Evolutionary conservation across 768 basidiomycete genomes (phyloP).

Genomic region (Naematelia aurantialba): DNA sequence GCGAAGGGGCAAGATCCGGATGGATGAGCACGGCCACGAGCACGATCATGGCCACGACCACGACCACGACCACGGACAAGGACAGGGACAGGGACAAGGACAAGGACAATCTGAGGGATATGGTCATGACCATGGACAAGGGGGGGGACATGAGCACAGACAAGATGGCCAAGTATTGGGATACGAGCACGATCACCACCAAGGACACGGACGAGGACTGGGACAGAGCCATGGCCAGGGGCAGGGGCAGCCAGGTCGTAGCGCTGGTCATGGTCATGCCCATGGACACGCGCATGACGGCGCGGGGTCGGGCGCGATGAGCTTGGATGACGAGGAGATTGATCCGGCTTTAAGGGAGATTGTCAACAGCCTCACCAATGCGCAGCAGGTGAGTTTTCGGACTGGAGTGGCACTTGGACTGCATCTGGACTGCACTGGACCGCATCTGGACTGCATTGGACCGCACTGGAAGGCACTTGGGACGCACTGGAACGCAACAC

Average conservation of each 20-base stretch:
- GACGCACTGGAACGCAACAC: too few species aligned
- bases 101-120: not conserved
- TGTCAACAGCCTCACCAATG: conserved; percentile 40
- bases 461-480: too few species aligned
- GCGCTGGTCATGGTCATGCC: too few species aligned
- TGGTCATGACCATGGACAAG: not conserved
- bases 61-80: not conserved
- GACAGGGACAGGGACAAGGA: conserved; percentile 2
- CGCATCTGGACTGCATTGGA: too few species aligned
- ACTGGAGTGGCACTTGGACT: not conserved
- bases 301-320: not conserved
- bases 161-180: not conserved
- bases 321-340: conserved; percentile 22
- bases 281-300: not conserved
- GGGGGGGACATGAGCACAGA: not conserved
- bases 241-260: not conserved
- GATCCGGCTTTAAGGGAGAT: conserved; percentile 47
- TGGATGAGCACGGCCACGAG: not conserved
- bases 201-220: conserved; percentile 1
- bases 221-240: not conserved
- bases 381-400: conserved; percentile 33
- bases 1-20: conserved; percentile 21
- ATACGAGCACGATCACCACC: not conserved
- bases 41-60: not conserved
- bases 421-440: too few species aligned